Conservation (phyloP, 73 alveolate genomes). For the Urostyla sp. region DNA sequence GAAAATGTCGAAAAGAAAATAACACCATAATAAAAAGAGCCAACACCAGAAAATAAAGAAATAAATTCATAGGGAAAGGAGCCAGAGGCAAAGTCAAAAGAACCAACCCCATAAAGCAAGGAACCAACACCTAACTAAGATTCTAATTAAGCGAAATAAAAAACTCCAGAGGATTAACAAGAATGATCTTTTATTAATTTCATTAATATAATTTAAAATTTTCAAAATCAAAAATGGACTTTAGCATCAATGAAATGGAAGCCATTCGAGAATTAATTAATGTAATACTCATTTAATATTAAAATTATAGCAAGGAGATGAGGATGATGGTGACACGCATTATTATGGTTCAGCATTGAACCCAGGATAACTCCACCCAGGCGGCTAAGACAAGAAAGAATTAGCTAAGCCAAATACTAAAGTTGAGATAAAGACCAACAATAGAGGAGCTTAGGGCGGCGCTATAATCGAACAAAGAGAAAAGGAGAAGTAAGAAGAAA, state of each 20-base stretch:
- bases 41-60: background rate
- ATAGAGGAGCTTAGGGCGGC: constrained; percentile 52
- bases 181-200: background rate
- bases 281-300: background rate
- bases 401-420: constrained; percentile 87
- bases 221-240: background rate
- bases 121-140: too few species aligned
- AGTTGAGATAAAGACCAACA: constrained; percentile 82
- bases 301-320: background rate
- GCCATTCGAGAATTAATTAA: constrained; percentile 28
- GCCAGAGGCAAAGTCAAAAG: too few species aligned
- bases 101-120: too few species aligned
- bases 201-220: background rate
- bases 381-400: constrained; percentile 77
- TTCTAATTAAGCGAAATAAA: too few species aligned
- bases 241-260: constrained; percentile 20
- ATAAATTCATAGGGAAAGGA: background rate
- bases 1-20: background rate
- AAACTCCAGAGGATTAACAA: background rate
- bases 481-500: constrained; percentile 15
- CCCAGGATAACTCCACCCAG: constrained; percentile 79
- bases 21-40: background rate
- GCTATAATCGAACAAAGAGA: constrained; percentile 1
- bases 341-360: constrained; percentile 68
- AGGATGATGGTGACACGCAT: constrained; percentile 42